Evolutionary conservation across 139 green algal species (phyloP).

Genomic region (Chlamydomonas applanata): DNA sequence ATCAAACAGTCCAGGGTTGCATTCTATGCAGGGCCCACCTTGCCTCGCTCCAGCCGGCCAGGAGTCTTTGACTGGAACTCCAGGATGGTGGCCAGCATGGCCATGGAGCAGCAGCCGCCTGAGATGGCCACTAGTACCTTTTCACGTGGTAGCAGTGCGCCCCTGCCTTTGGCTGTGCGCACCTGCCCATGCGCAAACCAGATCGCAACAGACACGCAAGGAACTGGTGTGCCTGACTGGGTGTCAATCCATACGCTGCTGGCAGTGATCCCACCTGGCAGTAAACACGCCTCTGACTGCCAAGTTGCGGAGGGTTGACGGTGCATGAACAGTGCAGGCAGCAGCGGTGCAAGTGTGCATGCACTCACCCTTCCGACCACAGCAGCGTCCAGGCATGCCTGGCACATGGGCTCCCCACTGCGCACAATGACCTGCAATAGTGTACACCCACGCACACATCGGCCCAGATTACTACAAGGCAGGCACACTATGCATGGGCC

Average conservation of each 20-base stretch:
- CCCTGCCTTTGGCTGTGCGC: slow-evolving; percentile 33
- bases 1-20: too few relatives aligned
- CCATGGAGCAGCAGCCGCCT: slow-evolving; percentile 43
- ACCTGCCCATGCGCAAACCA: slow-evolving; percentile 17
- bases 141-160: slow-evolving; percentile 42
- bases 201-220: background rate
- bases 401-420: slow-evolving; percentile 57
- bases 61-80: slow-evolving; percentile 39
- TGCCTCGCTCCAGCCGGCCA: slow-evolving; percentile 44
- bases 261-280: too few relatives aligned
- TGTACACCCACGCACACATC: too few relatives aligned
- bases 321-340: too few relatives aligned
- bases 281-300: too few relatives aligned
- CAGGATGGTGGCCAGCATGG: slow-evolving; percentile 46
- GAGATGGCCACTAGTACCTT: slow-evolving; percentile 57
- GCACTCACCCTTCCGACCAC: slow-evolving; percentile 33
- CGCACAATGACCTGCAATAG: slow-evolving; percentile 43
- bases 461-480: too few relatives aligned
- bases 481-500: too few relatives aligned
- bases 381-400: slow-evolving; percentile 45
- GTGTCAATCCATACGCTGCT: background rate
- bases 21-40: slow-evolving; percentile 35
- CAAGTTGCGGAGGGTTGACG: too few relatives aligned
- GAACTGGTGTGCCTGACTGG: background rate
- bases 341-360: background rate